Evolutionary conservation across 2,329 filamentous ascomycete species (phyloP).

Genomic region (Westerdykella sp.): DNA sequence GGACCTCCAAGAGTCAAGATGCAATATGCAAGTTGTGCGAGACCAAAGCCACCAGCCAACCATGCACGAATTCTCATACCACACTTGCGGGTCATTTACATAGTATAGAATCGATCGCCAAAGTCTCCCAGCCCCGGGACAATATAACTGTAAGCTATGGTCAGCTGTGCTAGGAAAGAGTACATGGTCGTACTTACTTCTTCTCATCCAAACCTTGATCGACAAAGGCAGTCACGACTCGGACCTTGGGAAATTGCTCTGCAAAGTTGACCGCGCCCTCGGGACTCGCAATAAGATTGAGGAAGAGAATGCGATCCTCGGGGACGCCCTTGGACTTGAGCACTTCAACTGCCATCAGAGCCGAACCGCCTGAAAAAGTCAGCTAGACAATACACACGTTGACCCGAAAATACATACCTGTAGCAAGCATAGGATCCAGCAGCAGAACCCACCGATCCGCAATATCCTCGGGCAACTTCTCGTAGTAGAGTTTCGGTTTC

Average conservation of each 20-base stretch:
- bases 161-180: constrained; percentile 5
- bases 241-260: constrained; percentile 77
- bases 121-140: constrained; percentile 92
- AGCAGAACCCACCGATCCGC: constrained; percentile 86
- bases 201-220: constrained; percentile 96
- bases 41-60: no score
- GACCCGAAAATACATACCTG: constrained; percentile 53
- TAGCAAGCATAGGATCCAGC: constrained; percentile 98
- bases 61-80: no score
- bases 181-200: constrained; percentile 61
- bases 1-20: no score
- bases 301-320: constrained; percentile 89
- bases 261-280: constrained; percentile 87
- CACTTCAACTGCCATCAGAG: constrained; percentile 94
- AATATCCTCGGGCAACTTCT: constrained; percentile 94
- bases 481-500: constrained; percentile 90
- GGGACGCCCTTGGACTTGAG: constrained; percentile 85
- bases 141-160: constrained; percentile 64
- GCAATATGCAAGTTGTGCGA: no score
- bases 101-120: constrained; percentile 90
- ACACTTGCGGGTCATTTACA: constrained; percentile 46
- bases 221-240: constrained; percentile 92
- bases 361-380: constrained; percentile 66
- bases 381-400: constrained; percentile 2
- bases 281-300: constrained; percentile 96